These are phyloP conservation scores for Bretziella fagacearum DNA, from an alignment of 2,329 filamentous ascomycete species.

Conservation along the genomic window DNA sequence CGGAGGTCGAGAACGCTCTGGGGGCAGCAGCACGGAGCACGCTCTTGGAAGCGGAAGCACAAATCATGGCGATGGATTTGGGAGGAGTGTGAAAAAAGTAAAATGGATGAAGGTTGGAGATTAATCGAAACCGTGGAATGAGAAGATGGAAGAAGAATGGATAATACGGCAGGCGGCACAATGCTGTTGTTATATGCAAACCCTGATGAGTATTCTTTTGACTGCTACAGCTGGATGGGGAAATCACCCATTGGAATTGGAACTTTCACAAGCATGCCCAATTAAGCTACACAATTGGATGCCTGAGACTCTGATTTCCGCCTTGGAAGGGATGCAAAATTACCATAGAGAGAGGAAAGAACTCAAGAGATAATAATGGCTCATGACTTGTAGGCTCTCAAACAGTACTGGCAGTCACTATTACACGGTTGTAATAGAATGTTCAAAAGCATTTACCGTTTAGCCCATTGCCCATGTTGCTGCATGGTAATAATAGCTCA, in stretches of 20 bases:
- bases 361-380: neutral
- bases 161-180: neutral
- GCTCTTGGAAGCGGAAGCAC: slow-evolving; percentile 42
- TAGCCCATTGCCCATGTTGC: neutral
- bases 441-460: no score
- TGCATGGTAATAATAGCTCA: neutral
- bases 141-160: neutral
- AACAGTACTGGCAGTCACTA: neutral
- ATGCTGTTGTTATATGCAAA: neutral
- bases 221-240: neutral
- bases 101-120: neutral
- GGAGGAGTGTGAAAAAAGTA: neutral
- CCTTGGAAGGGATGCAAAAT: neutral
- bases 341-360: neutral
- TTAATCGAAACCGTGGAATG: neutral
- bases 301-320: slow-evolving; percentile 4
- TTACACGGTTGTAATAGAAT: neutral
- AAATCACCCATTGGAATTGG: neutral
- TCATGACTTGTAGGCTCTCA: neutral
- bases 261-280: no score
- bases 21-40: slow-evolving; percentile 30
- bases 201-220: neutral
- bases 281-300: slow-evolving; percentile 12
- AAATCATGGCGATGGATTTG: slow-evolving; percentile 40
- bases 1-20: slow-evolving; percentile 43